Evolutionary conservation across 176 grass and related monocot genomes (phyloP), one percentile per base, ranked within the genome.

Genomic region (Phragmites australis): DNA sequence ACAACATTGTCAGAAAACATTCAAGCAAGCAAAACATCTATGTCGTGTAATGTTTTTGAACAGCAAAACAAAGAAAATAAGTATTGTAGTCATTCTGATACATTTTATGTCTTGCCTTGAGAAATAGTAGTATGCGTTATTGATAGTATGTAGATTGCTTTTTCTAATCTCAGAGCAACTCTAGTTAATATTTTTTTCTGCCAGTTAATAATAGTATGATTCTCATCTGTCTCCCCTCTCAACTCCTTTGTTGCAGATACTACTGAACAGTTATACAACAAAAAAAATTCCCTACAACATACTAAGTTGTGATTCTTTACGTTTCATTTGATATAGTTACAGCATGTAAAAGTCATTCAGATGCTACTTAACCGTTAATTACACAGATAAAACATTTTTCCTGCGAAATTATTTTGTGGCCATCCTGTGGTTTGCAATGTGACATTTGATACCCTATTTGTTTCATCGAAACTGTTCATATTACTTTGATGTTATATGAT

Each of bases 401-500:
- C 42, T 74, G 51, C 3, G 23, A 60, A 46, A 52, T 26, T 1
- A 37, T 80, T 42, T 16, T 25, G 7, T 15, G 49, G 6, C 25
- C 32, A 42, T 78, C 68, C 8, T 43, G 45, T 59, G 5, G 46
- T 53, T 45, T 58, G 15, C 41, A 53, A 53, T 82, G 27, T 25
- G 5, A 46, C 9, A 31, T 54, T 69, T 63, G 61, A 13, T 76
- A 43, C 52, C 13, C 29, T 65, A 34, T 64, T 45, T 68, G 18
- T 81, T 86, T 72, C 34, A 74, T 37, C 56, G 9, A 43, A 83
- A 70, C 26, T 53, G 40, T 44, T 50, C 12, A 42, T 62, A 56
- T 65, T 75, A 32, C 56, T 75, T 83, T 83, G 3, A 10, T 68
- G 15, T 75, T 54, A 60, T 58, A 18, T 82, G 15, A 85, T 86